Evolutionary conservation across 78 protist species (phyloP), one percentile per base, ranked within the genome.

Genomic region (Salpingoeca rosetta): DNA sequence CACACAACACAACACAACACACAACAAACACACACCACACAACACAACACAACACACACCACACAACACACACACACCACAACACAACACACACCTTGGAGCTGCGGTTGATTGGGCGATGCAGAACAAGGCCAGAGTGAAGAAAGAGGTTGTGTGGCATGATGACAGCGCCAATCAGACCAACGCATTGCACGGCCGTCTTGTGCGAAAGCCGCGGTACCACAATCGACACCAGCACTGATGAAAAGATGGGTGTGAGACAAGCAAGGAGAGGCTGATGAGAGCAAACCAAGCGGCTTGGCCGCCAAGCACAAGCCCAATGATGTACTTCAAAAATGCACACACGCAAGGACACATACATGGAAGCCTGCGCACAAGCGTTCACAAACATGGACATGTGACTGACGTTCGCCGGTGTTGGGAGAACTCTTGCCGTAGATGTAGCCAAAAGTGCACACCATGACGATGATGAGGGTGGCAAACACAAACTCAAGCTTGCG

Each of bases 121-220:
- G 77, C 41, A 75, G 83, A 73, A 94, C 95, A 38, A 94, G 89
- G 2, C 92, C 95, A 57, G 93, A 89, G 41, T 94, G 96, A 25
- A 94, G 57, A 76, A 81, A 93, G 26, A 94, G 72, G 51, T 94
- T 94, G 84, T 94, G 96, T 0, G 96, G 96, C 96, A 94, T 94
- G 22, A 94, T 86, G 26, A 91, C 92, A 0, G 96, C 94, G 42
- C 96, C 95, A 28, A 94, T 57, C 17, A 92, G 89, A 75, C 91
- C 92, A 11, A 92, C 94, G 22, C 95, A 93, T 26, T 84, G 83
- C n/a, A 78, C 44, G 1, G 90, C 37, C 25, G 85, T 38, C 24
- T 81, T 90, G 31, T 39, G 3, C 37, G 89, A 43, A 37, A 92
- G 36, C 1, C 72, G 41, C 12, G 94, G 94, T 1, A 92, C 75